Base-by-base conservation (phyloP, 2,329 filamentous ascomycete genomes). In the Calonectria pteridis region DNA sequence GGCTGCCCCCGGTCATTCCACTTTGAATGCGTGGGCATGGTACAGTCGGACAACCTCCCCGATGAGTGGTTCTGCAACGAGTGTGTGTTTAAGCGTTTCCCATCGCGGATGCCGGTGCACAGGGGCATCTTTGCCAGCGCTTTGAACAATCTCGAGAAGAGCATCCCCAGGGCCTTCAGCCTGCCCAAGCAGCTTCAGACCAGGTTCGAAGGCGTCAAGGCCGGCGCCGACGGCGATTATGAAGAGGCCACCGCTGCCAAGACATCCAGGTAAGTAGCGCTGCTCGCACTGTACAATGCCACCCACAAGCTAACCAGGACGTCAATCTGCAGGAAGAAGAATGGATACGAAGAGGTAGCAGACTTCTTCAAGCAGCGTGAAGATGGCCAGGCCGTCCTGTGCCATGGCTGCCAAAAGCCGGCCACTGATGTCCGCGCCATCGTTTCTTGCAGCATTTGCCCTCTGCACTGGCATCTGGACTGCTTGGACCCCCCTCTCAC, bases 1-100 rank as follows among this genome's bases (percentile, higher is more conserved):
- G 94, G 94, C 75, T 99, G 97, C 86, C 91, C 93, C 74, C 92
- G 95, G 77, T 95, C 96, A 7, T 98, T 97, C 85, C 97, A 98
- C 85, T 95, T 97, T 83, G 89, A 91, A 73, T 98, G 97, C 83
- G 91, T 97, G 77, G 94, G 97, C 84, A 95, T 96, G 75, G 93
- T 95, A 49, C 87, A 95, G 77, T 89, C 92, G 69, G 89, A 91
- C 64, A 88, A 89, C 68, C 87, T 93, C 72, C 92, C 93, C 14
- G 92, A 94, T 72, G 93, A 95, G 79, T 98, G 95, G 94, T 97
- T 90, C 84, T 98, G 96, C 86, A 93, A 94, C 79, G 89, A 91
- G 76, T 96, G 94, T 83, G 85, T 89, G 68, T 87, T 88, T 73
- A 85, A 84, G 69, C 86, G 87, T 69, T 87, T 86, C 77, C 88